Conservation (phyloP, 257 asterid genomes). For the Solanum paucissectum region DNA sequence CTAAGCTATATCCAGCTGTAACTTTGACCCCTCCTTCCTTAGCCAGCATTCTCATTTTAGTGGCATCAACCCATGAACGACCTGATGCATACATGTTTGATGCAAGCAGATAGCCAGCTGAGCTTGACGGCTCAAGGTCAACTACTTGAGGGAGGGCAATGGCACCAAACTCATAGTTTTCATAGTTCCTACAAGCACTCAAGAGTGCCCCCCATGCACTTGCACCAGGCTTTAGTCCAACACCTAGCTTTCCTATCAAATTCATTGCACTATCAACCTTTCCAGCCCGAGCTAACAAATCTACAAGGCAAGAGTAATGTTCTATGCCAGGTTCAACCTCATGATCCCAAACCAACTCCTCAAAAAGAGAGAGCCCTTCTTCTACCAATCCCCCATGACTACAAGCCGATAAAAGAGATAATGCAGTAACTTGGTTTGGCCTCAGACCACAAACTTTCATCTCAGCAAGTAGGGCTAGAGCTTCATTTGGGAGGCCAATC, state of each 20-base stretch:
- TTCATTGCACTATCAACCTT: constrained; percentile 55
- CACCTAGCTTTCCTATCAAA: constrained; percentile 33
- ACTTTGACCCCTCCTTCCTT: constrained; percentile 35
- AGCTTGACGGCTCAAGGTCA: constrained; percentile 64
- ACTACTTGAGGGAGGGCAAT: constrained; percentile 42
- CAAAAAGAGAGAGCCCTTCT: constrained; percentile 58
- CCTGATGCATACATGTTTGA: constrained; percentile 59
- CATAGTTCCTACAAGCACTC: constrained; percentile 66
- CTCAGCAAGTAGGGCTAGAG: constrained; percentile 47
- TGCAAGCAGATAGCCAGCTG: constrained; percentile 69
- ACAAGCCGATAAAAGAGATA: constrained; percentile 69
- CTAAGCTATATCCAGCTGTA: constrained; percentile 57
- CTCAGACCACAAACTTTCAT: constrained; percentile 51
- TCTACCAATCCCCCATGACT: constrained; percentile 87
- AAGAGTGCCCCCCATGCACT: constrained; percentile 89
- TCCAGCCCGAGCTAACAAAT: constrained; percentile 84
- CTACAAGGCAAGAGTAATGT: constrained; percentile 83
- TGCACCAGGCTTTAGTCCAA: constrained; percentile 32
- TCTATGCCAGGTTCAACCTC: constrained; percentile 35
- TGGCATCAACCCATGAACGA: constrained; percentile 59
- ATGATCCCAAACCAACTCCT: constrained; percentile 27
- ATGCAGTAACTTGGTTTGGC: constrained; percentile 62
- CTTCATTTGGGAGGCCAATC: constrained; percentile 68
- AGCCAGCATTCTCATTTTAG: constrained; percentile 48
- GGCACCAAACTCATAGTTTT: constrained; percentile 20